These are phyloP conservation scores for Theileria sp. DNA, from an alignment of 169 alveolate genomes.

Conservation along the genomic window DNA sequence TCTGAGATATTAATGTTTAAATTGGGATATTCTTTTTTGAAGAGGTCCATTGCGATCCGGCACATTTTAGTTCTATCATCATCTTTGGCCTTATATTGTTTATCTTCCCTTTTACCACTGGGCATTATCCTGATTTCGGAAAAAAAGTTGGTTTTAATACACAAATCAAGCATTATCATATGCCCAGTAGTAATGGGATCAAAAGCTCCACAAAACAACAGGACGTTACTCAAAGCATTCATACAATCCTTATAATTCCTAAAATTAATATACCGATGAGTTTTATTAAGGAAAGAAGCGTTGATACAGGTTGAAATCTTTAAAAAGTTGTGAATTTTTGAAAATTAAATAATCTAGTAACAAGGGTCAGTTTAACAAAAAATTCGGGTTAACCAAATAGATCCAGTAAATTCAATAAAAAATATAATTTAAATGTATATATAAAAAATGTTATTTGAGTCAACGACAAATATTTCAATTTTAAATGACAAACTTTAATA, in stretches of 20 bases:
- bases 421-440: neutral
- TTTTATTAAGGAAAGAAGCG: neutral
- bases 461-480: neutral
- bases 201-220: slow-evolving; percentile 64
- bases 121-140: slow-evolving; percentile 55
- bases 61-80: slow-evolving; percentile 42
- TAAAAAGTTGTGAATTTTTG: neutral
- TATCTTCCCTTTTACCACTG: slow-evolving; percentile 58
- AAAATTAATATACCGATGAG: neutral
- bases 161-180: slow-evolving; percentile 48
- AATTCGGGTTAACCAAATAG: neutral
- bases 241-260: no score
- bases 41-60: slow-evolving; percentile 18
- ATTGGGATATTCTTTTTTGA: neutral
- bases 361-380: neutral
- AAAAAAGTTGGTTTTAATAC: slow-evolving; percentile 35
- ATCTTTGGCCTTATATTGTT: slow-evolving; percentile 42
- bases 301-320: neutral
- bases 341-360: neutral
- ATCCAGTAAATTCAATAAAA: neutral
- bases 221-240: slow-evolving; percentile 19
- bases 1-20: slow-evolving; percentile 12
- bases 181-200: slow-evolving; percentile 64
- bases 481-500: neutral
- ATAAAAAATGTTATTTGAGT: neutral